A percentile compares a stretch with the other conserved stretches of the same genome.
Conservation (phyloP, 2,329 filamentous ascomycete species). For the Colletotrichum sp. region DNA sequence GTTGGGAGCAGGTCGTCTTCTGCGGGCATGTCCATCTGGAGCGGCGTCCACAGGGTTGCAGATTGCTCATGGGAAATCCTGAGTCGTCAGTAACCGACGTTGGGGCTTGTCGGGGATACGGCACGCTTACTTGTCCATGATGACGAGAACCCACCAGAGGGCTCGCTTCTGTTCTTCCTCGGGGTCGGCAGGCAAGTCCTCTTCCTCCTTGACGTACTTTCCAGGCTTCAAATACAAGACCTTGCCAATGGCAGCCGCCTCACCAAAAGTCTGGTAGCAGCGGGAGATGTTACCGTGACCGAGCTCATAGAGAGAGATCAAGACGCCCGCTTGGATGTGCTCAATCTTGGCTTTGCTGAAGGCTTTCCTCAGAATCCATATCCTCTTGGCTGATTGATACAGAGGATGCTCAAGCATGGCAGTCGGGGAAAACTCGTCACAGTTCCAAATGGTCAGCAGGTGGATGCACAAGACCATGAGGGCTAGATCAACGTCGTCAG, state of each 20-base stretch:
- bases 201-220: conserved; percentile 34
- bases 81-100: not conserved
- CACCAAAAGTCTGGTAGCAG: conserved; percentile 47
- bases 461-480: conserved; percentile 48
- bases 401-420: conserved; percentile 44
- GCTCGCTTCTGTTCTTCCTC: conserved; percentile 44
- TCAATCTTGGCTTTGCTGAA: conserved; percentile 40
- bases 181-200: conserved; percentile 28
- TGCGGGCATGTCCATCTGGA: conserved; percentile 39
- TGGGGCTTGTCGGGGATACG: not conserved
- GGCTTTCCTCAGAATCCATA: conserved; percentile 39
- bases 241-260: conserved; percentile 41
- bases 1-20: conserved; percentile 39
- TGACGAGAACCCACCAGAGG: conserved; percentile 49
- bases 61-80: conserved; percentile 36
- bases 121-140: conserved; percentile 42
- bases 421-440: conserved; percentile 39
- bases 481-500: conserved; percentile 34
- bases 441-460: conserved; percentile 38
- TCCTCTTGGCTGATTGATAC: conserved; percentile 43
- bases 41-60: conserved; percentile 33
- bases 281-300: conserved; percentile 45
- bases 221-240: conserved; percentile 41
- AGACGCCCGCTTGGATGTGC: conserved; percentile 44
- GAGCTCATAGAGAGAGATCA: conserved; percentile 49